Conservation (phyloP, 345 rosid genomes). For the Citrus maxima region DNA sequence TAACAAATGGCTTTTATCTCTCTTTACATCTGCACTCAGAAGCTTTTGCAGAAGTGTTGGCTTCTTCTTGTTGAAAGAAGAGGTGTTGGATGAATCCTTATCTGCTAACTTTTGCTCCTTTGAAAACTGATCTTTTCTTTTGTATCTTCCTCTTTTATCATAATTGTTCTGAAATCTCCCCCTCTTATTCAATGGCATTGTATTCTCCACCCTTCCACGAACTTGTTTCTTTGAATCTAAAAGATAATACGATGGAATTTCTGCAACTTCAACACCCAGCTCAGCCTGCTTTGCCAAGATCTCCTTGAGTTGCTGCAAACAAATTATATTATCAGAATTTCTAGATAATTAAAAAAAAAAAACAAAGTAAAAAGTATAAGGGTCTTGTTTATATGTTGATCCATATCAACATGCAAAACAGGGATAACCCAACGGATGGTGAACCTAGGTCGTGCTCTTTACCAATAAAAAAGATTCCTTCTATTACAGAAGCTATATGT, state of each 20-base stretch:
- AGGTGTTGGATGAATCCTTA: constrained; percentile 22
- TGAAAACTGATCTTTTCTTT: constrained; percentile 26
- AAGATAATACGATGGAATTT: constrained; percentile 72
- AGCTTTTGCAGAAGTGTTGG: constrained; percentile 85
- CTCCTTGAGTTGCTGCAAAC: constrained; percentile 80
- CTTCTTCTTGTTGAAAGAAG: constrained; percentile 32
- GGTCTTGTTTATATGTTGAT: too few species aligned
- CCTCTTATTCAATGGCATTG: constrained; percentile 26
- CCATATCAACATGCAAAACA: not conserved
- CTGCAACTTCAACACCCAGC: constrained; percentile 90
- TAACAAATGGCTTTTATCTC: constrained; percentile 57
- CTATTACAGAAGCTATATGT: not conserved
- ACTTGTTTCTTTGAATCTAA: constrained; percentile 40
- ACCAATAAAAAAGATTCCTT: not conserved
- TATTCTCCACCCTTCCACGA: constrained; percentile 25
- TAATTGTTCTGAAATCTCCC: constrained; percentile 38
- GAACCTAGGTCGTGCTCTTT: not conserved
- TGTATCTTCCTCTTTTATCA: constrained; percentile 45
- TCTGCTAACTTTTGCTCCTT: constrained; percentile 28
- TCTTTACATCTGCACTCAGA: constrained; percentile 62
- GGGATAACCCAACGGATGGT: not conserved
- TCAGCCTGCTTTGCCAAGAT: constrained; percentile 90
- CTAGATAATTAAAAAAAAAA: too few species aligned
- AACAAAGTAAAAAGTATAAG: not conserved
- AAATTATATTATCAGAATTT: not conserved